Base-by-base conservation (phyloP, 164 flowering plant genomes). In the Nelumbo lutea region DNA sequence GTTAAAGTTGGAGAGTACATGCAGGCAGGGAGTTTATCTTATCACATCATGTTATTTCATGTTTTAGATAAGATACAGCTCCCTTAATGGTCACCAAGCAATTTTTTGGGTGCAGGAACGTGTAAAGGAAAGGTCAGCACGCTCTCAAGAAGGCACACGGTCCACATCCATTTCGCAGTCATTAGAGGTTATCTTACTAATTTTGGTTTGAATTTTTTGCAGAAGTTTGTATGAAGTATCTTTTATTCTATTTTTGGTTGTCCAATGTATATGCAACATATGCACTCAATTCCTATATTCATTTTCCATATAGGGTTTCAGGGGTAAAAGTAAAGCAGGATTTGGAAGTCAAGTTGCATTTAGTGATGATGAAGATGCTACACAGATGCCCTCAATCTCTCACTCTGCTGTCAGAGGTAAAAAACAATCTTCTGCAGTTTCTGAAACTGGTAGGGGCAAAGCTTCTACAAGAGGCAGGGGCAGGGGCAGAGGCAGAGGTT, bases 1-100 rank as follows among this genome's bases (percentile, higher is more conserved):
- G 75, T 92, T 61, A 92, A 89, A 92, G 98, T 89, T 77, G 99
- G 88, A 74, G 88, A 88, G 69, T 83, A 85, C 83, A 80, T 95
- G 79, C 88, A 95, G 94, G 98, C 79, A 87, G 87, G 85, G 58
- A 64, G 57, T 62, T 72, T 76, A 59, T 27, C 59, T 42, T 65
- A 10, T 38, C 64, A 38, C 65, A 2, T 53, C 66, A 14, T 65
- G 58, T 68, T 68, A 46, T 41, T 59, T 2, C 44, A 47, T 11
- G 40, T 46, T 27, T 27, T 59, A 14, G 13, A 9, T 13, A 9
- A 10, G 5, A 7, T 43, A 40, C 63, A 13, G 45, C 52, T 56
- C 13, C 39, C 4, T 46, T 10, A 42, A 14, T 52, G 38, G 8
- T 59, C 2, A 42, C 2, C 2, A 8, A 51, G 27, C 50, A n/a